phyloP scores from a whole-genome alignment of 1,284 basidiomycete genomes.

The Marasmius oreades region DNA sequence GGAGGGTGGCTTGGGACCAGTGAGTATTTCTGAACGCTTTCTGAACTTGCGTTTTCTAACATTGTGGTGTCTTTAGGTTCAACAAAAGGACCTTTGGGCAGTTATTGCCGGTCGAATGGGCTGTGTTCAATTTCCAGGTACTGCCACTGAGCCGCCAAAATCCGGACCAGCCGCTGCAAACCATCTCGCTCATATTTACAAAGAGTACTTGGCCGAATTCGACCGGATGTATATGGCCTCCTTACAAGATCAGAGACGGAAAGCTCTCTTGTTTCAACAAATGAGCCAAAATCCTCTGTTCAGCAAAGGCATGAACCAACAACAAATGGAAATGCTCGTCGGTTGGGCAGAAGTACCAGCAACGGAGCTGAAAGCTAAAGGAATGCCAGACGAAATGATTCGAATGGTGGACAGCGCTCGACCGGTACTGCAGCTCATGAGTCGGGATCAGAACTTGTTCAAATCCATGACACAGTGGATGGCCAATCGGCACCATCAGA shows the following conservation, averaged over 20 bases:
- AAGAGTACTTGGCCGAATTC: constrained; percentile 52
- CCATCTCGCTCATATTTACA: constrained; percentile 58
- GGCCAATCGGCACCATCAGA: neutral
- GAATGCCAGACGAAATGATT: constrained; percentile 49
- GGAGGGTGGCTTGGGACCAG: constrained; percentile 48
- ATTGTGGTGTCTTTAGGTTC: constrained; percentile 37
- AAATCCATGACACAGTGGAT: neutral
- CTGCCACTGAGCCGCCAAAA: constrained; percentile 50
- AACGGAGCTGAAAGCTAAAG: constrained; percentile 48
- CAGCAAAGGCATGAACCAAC: constrained; percentile 19
- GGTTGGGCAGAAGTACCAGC: constrained; percentile 39
- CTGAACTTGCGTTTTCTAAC: neutral
- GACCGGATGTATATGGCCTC: constrained; percentile 49
- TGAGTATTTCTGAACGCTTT: constrained; percentile 26
- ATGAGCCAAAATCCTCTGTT: constrained; percentile 2
- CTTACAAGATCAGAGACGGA: constrained; percentile 22
- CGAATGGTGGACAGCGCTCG: constrained; percentile 56
- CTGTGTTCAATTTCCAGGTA: constrained; percentile 57
- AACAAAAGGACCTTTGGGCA: constrained; percentile 55
- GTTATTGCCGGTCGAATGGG: constrained; percentile 63
- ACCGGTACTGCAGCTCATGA: constrained; percentile 36
- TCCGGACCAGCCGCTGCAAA: constrained; percentile 57
- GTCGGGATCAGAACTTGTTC: constrained; percentile 40
- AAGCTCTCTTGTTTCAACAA: constrained; percentile 7
- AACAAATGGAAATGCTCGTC: constrained; percentile 39